Evolutionary conservation across 1,284 basidiomycete species (phyloP), one percentile per base, ranked within the genome.

Genomic region (Porogramme epimiltina): DNA sequence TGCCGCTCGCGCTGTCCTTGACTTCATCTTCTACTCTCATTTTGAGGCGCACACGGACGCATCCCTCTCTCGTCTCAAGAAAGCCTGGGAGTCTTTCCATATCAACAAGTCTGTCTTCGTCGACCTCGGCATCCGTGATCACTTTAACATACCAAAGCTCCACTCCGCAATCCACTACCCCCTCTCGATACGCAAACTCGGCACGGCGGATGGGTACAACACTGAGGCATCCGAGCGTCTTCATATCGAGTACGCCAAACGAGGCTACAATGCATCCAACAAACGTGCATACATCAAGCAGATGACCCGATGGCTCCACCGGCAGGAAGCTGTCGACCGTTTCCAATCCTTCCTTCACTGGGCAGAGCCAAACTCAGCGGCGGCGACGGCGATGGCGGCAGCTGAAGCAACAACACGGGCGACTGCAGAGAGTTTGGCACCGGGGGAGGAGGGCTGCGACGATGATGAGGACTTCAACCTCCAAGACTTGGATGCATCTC

Each of bases 101-200:
- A 5, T 24, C 0, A 23, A 59, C 45, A 70, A 70, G 48, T 1
- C 59, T 6, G 51, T 59, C 4, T 70, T 70, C 49, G 16, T 59
- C 10, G 33, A 51, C 1, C 18, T 50, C 3, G 61, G 58, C 2
- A 28, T 60, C 0, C 52, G 63, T 10, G 31, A 56, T 9, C 49
- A 65, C 25, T 67, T 68, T 53, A 63, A 65, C 40, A 65, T 71
- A 3, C 64, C 65, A 1, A 71, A 71, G 44, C 20, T 70, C 3
- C 68, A 71, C 39, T 56, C 56, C 3, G 51, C 64, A 1, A n/a
- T 42, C 0, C 65, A 65, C 47, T 67, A 67, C 28, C 24, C 46
- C 3, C 23, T 19, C 0, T 55, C 54, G 0, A 69, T 69, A 33
- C 46, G 49, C 1, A 34, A 44, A 1, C 50, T 62, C 0, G 66